Evolutionary conservation across 345 rosid genomes (phyloP).

Genomic region (Passiflora organensis): DNA sequence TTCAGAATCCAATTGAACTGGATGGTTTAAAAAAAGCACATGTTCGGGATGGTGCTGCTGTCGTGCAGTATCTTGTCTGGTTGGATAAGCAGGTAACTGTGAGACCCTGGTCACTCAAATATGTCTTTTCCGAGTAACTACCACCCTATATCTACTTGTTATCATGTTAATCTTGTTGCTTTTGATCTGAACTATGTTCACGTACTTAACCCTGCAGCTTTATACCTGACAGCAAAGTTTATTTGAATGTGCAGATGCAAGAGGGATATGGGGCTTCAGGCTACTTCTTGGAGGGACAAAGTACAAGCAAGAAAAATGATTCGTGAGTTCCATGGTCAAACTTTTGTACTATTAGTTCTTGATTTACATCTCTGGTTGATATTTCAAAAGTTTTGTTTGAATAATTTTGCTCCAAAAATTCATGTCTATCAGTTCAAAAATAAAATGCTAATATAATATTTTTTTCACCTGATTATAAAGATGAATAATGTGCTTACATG

Average conservation of each 20-base stretch:
- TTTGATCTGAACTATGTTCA: neutral
- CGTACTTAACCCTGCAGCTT: neutral
- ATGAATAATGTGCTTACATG: too few relatives aligned
- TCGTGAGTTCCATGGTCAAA: constrained; percentile 29
- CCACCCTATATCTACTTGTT: neutral
- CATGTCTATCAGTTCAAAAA: too few relatives aligned
- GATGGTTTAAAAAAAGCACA: constrained; percentile 86
- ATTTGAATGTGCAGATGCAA: constrained; percentile 60
- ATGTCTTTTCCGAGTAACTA: neutral
- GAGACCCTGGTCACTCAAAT: neutral
- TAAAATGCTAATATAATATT: too few relatives aligned
- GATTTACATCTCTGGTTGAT: constrained; percentile 3
- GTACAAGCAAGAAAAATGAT: constrained; percentile 35
- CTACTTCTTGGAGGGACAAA: constrained; percentile 66
- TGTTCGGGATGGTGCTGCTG: constrained; percentile 95
- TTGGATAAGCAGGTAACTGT: constrained; percentile 69
- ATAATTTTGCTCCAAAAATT: too few relatives aligned
- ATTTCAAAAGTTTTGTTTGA: neutral
- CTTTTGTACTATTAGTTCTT: neutral
- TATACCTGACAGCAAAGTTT: constrained; percentile 13
- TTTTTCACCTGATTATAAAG: too few relatives aligned
- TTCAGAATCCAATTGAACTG: constrained; percentile 80
- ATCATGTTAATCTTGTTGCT: neutral
- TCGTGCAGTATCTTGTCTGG: constrained; percentile 93
- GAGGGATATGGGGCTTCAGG: constrained; percentile 90